Evolutionary conservation across 2,329 filamentous ascomycete genomes (phyloP).

Genomic region (Calonectria ilicicola): DNA sequence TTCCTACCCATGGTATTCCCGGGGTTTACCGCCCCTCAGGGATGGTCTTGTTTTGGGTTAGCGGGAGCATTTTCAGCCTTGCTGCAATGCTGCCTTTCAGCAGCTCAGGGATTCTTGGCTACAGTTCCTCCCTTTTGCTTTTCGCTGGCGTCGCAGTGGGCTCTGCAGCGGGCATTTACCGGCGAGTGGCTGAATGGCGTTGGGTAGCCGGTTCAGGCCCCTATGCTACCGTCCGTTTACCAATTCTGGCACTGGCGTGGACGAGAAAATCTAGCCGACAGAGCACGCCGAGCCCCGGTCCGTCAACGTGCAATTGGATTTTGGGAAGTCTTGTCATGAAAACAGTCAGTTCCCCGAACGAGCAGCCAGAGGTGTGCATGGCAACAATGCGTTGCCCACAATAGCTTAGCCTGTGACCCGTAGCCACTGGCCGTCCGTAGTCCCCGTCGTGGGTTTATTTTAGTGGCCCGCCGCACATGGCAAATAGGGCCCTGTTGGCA

Average conservation of each 20-base stretch:
- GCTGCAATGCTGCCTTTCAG: slow-evolving; percentile 16
- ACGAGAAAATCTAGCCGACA: neutral
- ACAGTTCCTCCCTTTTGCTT: slow-evolving; percentile 4
- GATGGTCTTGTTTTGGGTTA: slow-evolving; percentile 14
- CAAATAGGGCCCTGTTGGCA: slow-evolving; percentile 11
- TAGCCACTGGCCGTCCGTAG: slow-evolving; percentile 15
- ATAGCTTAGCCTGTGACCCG: neutral
- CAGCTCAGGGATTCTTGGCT: neutral
- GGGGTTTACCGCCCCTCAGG: slow-evolving; percentile 21
- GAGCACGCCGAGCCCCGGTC: neutral
- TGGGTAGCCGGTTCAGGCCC: neutral
- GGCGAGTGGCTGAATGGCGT: neutral
- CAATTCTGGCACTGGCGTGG: neutral
- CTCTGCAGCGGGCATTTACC: slow-evolving; percentile 7
- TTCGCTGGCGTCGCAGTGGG: neutral
- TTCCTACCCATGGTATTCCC: slow-evolving; percentile 34
- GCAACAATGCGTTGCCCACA: neutral
- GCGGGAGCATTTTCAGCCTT: neutral
- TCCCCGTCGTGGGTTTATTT: slow-evolving; percentile 17
- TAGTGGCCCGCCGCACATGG: slow-evolving; percentile 18
- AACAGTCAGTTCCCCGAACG: neutral
- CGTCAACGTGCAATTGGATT: neutral
- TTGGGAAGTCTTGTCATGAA: neutral
- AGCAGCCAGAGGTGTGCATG: neutral
- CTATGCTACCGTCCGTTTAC: neutral